phyloP scores from a whole-genome alignment of 805 yeast genomes.

The Yamadazyma insecticola region DNA sequence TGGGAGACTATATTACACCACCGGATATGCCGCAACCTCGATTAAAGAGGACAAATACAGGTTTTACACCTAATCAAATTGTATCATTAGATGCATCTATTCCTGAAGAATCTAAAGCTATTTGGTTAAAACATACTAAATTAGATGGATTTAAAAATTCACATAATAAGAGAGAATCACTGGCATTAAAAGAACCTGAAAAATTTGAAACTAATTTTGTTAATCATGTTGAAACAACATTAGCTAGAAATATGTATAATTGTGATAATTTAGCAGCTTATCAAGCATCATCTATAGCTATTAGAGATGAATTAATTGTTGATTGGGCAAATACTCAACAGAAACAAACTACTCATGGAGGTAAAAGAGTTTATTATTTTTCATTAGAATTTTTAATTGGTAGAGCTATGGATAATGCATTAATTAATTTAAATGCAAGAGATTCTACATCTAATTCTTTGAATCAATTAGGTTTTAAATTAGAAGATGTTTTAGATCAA shows the following conservation, averaged over 20 bases:
- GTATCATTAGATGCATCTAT: conserved; percentile 75
- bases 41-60: conserved; percentile 77
- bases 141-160: conserved; percentile 26
- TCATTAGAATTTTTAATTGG: conserved; percentile 93
- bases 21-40: conserved; percentile 34
- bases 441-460: conserved; percentile 43
- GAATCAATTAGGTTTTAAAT: conserved; percentile 75
- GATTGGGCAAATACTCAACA: conserved; percentile 96
- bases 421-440: conserved; percentile 73
- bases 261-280: conserved; percentile 92
- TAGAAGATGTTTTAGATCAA: conserved; percentile 78
- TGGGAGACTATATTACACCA: conserved; percentile 38
- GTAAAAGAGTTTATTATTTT: conserved; percentile 80
- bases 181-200: too few species aligned
- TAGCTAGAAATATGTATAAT: conserved; percentile 89
- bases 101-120: conserved; percentile 70
- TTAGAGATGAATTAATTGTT: conserved; percentile 73
- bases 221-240: conserved; percentile 82
- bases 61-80: conserved; percentile 87
- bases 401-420: conserved; percentile 89
- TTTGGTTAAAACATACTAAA: conserved; percentile 71
- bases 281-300: conserved; percentile 76
- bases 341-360: conserved; percentile 75
- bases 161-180: too few species aligned
- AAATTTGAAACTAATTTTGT: conserved; percentile 68